These are phyloP conservation scores for Penicillium subrubescens DNA, from an alignment of 495 filamentous ascomycete genomes.

Conservation along the genomic window DNA sequence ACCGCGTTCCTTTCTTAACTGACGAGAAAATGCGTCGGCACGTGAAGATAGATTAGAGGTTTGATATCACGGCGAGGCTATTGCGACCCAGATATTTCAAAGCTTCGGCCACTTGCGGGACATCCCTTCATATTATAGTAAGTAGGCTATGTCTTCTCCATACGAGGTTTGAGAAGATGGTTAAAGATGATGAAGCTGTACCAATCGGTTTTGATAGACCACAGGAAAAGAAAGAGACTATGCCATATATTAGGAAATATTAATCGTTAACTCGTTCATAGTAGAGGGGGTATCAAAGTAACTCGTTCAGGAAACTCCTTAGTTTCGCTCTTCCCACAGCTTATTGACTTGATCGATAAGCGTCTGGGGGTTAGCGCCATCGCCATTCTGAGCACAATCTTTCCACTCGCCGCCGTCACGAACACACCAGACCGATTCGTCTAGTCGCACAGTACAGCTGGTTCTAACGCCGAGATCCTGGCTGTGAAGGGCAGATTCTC, in stretches of 20 bases:
- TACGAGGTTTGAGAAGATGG: not conserved
- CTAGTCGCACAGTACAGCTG: constrained; percentile 86
- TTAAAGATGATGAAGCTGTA: not conserved
- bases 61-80: not conserved
- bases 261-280: not conserved
- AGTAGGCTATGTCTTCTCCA: not conserved
- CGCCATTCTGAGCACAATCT: constrained; percentile 60
- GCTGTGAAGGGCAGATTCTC: constrained; percentile 73
- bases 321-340: constrained; percentile 42
- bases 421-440: constrained; percentile 79
- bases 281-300: constrained; percentile 4
- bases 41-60: not conserved
- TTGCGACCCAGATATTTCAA: not conserved
- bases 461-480: constrained; percentile 68
- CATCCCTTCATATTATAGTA: not conserved
- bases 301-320: not conserved
- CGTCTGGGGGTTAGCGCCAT: constrained; percentile 68
- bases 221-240: not conserved
- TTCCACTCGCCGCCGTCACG: constrained; percentile 79
- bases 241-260: not conserved
- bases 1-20: not conserved
- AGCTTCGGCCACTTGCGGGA: no score
- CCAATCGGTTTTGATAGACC: not conserved
- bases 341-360: constrained; percentile 71
- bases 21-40: not conserved